Percentiles rank a stretch among this genome's conserved stretches.
Conservation (phyloP, 2,329 filamentous ascomycete genomes). For the Botrytis porri region DNA sequence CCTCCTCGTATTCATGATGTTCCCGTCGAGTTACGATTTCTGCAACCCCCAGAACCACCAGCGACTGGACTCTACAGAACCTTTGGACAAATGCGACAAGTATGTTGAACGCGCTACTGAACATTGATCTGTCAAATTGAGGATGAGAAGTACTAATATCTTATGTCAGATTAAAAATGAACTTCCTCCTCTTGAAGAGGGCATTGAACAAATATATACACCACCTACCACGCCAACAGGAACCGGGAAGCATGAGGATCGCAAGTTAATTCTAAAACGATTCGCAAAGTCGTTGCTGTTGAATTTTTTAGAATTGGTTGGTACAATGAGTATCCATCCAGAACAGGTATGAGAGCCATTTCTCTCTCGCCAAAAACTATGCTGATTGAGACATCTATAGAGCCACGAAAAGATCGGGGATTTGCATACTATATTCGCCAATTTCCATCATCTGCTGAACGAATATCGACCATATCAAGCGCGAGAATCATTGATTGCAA, state of each 20-base stretch:
- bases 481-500: conserved; percentile 76
- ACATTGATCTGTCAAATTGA: neutral
- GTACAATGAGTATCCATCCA: conserved; percentile 66
- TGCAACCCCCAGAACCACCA: conserved; percentile 80
- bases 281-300: conserved; percentile 82
- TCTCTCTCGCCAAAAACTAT: neutral
- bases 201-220: conserved; percentile 66
- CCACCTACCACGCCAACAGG: conserved; percentile 33
- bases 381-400: conserved; percentile 38
- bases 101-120: conserved; percentile 35
- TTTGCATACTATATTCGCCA: conserved; percentile 78
- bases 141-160: neutral
- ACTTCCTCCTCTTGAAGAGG: conserved; percentile 65
- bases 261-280: conserved; percentile 67
- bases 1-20: conserved; percentile 34
- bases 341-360: conserved; percentile 43
- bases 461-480: conserved; percentile 93
- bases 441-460: conserved; percentile 91
- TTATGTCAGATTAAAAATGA: conserved; percentile 53
- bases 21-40: conserved; percentile 63
- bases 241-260: conserved; percentile 56
- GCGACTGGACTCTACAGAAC: conserved; percentile 66
- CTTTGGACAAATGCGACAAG: conserved; percentile 67
- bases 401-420: conserved; percentile 72
- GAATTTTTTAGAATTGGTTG: conserved; percentile 83